A percentile compares a stretch with the other conserved stretches of the same genome.
These are phyloP conservation scores for Malassezia arunalokei DNA, from an alignment of 1,284 basidiomycete genomes.

Conservation along the genomic window DNA sequence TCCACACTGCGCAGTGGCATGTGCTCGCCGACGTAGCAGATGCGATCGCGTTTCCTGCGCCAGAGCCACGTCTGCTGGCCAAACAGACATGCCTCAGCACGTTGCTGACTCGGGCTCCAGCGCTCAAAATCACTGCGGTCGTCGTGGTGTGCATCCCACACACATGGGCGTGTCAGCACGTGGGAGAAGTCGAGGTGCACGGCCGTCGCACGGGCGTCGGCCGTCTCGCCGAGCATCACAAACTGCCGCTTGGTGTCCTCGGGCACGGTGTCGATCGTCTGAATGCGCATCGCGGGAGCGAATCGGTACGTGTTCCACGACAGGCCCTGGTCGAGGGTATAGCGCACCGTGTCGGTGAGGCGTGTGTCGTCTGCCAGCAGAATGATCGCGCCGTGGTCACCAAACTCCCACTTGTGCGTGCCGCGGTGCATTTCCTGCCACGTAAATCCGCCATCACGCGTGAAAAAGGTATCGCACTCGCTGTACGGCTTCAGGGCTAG, in stretches of 20 bases:
- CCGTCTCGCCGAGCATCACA: constrained; percentile 64
- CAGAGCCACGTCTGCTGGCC: constrained; percentile 41
- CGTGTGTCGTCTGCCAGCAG: constrained; percentile 90
- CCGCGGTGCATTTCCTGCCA: constrained; percentile 99
- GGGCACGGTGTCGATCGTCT: constrained; percentile 72
- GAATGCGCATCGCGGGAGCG: constrained; percentile 63
- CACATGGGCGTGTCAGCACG: constrained; percentile 48
- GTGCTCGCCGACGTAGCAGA: constrained; percentile 38
- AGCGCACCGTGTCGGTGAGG: constrained; percentile 75
- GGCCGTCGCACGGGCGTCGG: constrained; percentile 53
- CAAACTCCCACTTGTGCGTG: constrained; percentile 93
- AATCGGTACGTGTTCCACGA: constrained; percentile 82
- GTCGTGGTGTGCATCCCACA: constrained; percentile 23
- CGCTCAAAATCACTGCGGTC: constrained; percentile 40
- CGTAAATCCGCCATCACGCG: constrained; percentile 87
- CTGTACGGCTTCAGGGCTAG: constrained; percentile 66
- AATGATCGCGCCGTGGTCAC: constrained; percentile 86
- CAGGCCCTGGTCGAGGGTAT: constrained; percentile 74
- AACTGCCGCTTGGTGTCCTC: constrained; percentile 81
- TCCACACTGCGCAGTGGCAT: constrained; percentile 30
- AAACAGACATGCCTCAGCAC: constrained; percentile 39
- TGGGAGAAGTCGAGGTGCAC: constrained; percentile 81
- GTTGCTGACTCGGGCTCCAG: constrained; percentile 41
- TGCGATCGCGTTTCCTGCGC: constrained; percentile 35
- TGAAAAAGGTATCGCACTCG: constrained; percentile 88